Evolutionary conservation across 23 red algal species (phyloP).

Genomic region (Gracilaria caudata): DNA sequence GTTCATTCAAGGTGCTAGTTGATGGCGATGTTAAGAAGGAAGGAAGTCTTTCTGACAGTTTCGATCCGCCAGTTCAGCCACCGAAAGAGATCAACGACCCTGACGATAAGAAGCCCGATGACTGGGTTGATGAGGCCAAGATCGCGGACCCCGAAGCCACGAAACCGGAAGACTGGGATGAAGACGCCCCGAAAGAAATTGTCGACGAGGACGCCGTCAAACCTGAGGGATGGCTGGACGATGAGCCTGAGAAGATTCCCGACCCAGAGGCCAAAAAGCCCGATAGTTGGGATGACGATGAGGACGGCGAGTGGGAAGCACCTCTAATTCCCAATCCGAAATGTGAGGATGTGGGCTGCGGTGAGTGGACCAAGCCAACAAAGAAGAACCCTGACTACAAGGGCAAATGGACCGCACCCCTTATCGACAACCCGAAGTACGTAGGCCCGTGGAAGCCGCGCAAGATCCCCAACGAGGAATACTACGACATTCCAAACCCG

Average conservation of each 20-base stretch:
- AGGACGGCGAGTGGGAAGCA: constrained; percentile 94
- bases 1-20: constrained; percentile 77
- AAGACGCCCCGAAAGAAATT: constrained; percentile 91
- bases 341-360: constrained; percentile 92
- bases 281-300: constrained; percentile 86
- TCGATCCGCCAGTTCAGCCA: constrained; percentile 96
- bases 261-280: constrained; percentile 90
- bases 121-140: constrained; percentile 93
- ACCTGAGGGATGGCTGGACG: constrained; percentile 90
- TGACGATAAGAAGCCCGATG: constrained; percentile 94
- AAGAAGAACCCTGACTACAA: constrained; percentile 94
- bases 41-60: constrained; percentile 78
- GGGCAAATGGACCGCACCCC: constrained; percentile 98
- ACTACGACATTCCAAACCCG: constrained; percentile 77
- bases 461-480: constrained; percentile 93
- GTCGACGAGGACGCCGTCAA: constrained; percentile 76
- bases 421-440: constrained; percentile 97
- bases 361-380: constrained; percentile 90
- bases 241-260: constrained; percentile 82
- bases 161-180: constrained; percentile 99
- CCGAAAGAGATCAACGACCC: constrained; percentile 94
- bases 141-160: constrained; percentile 90
- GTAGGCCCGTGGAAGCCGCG: constrained; percentile 89
- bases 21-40: constrained; percentile 79
- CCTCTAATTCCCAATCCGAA: constrained; percentile 90